phyloP scores from a whole-genome alignment of 768 basidiomycete species.

The Trametes cubensis region DNA sequence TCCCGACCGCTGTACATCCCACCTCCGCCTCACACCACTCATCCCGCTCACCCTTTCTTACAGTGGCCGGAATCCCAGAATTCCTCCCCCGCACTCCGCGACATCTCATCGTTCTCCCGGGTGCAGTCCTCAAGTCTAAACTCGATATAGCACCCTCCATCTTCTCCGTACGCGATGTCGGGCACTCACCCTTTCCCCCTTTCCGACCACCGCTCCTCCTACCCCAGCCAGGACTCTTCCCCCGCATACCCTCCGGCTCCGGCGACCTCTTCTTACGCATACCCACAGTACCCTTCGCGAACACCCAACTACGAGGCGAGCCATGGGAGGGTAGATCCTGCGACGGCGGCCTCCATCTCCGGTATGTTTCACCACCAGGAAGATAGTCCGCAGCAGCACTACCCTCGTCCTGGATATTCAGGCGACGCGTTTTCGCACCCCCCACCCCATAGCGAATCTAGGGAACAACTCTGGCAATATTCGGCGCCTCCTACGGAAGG shows the following conservation, averaged over 20 bases:
- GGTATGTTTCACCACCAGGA: slow-evolving; percentile 25
- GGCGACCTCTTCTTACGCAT: slow-evolving; percentile 9
- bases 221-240: slow-evolving; percentile 11
- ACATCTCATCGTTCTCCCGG: slow-evolving; percentile 8
- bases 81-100: slow-evolving; percentile 18
- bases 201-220: slow-evolving; percentile 22
- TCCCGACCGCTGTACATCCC: neutral
- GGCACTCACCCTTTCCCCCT: slow-evolving; percentile 18
- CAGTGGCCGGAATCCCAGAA: slow-evolving; percentile 13
- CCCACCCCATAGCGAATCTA: neutral
- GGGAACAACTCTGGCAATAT: slow-evolving; percentile 20
- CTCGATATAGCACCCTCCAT: slow-evolving; percentile 5
- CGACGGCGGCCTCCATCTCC: slow-evolving; percentile 19
- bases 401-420: slow-evolving; percentile 9
- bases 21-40: neutral
- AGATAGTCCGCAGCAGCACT: slow-evolving; percentile 20
- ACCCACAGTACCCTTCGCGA: slow-evolving; percentile 14
- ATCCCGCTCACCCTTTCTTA: slow-evolving; percentile 12
- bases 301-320: slow-evolving; percentile 12
- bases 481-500: slow-evolving; percentile 3
- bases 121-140: slow-evolving; percentile 21
- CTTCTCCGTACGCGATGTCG: slow-evolving; percentile 13
- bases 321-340: slow-evolving; percentile 17
- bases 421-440: slow-evolving; percentile 13
- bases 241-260: slow-evolving; percentile 13